Conservation (phyloP, 345 rosid species). For the Linum usitatissimum region DNA sequence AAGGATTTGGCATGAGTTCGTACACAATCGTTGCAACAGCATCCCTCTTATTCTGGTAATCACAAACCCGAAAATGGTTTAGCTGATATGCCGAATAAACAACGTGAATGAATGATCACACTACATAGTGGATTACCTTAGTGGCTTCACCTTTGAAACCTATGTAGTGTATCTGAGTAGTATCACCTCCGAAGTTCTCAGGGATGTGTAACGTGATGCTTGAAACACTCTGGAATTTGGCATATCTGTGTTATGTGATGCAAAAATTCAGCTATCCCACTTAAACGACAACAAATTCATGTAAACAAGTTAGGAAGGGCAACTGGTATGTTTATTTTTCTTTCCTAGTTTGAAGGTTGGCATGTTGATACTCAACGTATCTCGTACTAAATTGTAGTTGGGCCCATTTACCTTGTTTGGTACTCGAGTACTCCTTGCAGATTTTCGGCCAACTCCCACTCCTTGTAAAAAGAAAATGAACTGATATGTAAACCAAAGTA, state of each 20-base stretch:
- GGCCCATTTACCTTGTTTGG: slow-evolving; percentile 55
- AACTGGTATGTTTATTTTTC: no score
- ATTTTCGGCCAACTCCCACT: slow-evolving; percentile 91
- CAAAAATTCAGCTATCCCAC: slow-evolving; percentile 1
- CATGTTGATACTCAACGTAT: no score
- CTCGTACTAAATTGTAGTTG: not conserved
- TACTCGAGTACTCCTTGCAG: slow-evolving; percentile 73
- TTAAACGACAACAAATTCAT: slow-evolving; percentile 2
- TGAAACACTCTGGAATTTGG: slow-evolving; percentile 80
- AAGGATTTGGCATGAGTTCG: slow-evolving; percentile 91
- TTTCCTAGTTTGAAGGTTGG: no score
- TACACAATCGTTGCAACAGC: slow-evolving; percentile 82
- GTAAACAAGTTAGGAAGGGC: not conserved
- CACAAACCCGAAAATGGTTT: slow-evolving; percentile 8
- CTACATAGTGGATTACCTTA: slow-evolving; percentile 37
- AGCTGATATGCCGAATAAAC: not conserved
- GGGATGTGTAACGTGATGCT: slow-evolving; percentile 94
- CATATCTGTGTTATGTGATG: slow-evolving; percentile 38
- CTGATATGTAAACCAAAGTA: slow-evolving; percentile 3
- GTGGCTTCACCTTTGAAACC: slow-evolving; percentile 99
- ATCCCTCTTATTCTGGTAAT: slow-evolving; percentile 76
- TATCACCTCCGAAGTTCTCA: slow-evolving; percentile 77
- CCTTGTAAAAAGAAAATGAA: slow-evolving; percentile 28
- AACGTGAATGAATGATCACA: not conserved
- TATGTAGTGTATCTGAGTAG: slow-evolving; percentile 67